A percentile compares a stretch with the other conserved stretches of the same genome.
Evolutionary conservation across 2,329 filamentous ascomycete species (phyloP).

Genomic region (Trichoderma sp.): DNA sequence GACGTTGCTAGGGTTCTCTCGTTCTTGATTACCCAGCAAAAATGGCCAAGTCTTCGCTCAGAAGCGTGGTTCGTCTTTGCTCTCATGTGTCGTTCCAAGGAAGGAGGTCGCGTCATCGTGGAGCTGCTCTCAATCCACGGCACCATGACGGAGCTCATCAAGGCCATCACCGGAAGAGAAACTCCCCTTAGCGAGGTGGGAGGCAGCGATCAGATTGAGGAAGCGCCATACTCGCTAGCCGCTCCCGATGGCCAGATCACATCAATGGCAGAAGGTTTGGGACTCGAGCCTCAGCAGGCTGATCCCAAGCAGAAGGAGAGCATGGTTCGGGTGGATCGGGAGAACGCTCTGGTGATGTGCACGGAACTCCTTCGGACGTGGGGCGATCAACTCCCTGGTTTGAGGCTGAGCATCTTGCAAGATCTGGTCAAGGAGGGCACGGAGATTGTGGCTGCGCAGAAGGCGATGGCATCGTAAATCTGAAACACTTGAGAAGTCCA

Average conservation of each 20-base stretch:
- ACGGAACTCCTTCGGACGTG: conserved; percentile 52
- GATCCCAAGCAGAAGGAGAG: conserved; percentile 44
- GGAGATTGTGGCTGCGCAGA: conserved; percentile 39
- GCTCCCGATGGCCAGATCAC: conserved; percentile 22
- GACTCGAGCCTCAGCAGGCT: conserved; percentile 48
- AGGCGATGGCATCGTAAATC: conserved; percentile 14
- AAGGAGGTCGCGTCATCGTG: conserved; percentile 48
- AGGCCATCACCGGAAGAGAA: conserved; percentile 49
- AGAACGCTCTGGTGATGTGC: conserved; percentile 60
- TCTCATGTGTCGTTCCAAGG: conserved; percentile 53
- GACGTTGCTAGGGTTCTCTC: conserved; percentile 44
- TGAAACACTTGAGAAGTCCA: neutral
- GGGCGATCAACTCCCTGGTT: conserved; percentile 40
- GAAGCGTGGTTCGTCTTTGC: conserved; percentile 64
- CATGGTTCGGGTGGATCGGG: conserved; percentile 54
- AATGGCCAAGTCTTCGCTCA: conserved; percentile 58
- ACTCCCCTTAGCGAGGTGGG: conserved; percentile 7
- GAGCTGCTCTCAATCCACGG: conserved; percentile 43
- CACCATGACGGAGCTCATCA: conserved; percentile 45
- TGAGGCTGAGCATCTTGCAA: conserved; percentile 43
- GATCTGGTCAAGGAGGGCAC: conserved; percentile 52
- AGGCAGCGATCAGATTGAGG: conserved; percentile 25
- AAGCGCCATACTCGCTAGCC: conserved; percentile 15
- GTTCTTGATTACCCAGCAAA: conserved; percentile 55
- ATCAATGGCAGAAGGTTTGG: conserved; percentile 35